These are phyloP conservation scores for Casuarina glauca DNA, from an alignment of 306 rosid genomes.

Conservation along the genomic window DNA sequence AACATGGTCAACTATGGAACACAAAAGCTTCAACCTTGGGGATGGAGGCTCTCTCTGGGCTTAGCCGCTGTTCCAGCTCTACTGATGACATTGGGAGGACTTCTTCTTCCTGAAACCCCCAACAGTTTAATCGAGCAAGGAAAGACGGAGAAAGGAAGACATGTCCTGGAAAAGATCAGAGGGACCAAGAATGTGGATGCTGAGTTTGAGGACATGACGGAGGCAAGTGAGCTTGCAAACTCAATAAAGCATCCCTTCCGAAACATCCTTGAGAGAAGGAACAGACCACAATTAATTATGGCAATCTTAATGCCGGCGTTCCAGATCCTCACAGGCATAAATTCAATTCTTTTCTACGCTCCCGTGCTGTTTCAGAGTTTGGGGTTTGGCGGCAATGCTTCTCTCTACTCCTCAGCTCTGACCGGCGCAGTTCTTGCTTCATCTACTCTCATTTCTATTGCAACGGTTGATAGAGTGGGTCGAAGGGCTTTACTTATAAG, in stretches of 20 bases:
- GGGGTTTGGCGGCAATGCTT: constrained; percentile 78
- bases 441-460: constrained; percentile 79
- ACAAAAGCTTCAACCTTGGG: constrained; percentile 74
- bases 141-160: constrained; percentile 54
- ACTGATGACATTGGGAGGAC: constrained; percentile 77
- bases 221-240: constrained; percentile 73
- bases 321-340: constrained; percentile 89
- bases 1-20: constrained; percentile 92
- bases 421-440: constrained; percentile 85
- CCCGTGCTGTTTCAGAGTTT: constrained; percentile 83
- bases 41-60: constrained; percentile 91
- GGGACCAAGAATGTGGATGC: constrained; percentile 75
- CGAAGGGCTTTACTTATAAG: constrained; percentile 71
- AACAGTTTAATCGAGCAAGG: constrained; percentile 84
- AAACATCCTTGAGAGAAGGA: constrained; percentile 61
- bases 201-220: constrained; percentile 79
- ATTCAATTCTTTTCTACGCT: constrained; percentile 86
- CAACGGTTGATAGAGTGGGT: constrained; percentile 75
- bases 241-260: constrained; percentile 67
- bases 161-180: constrained; percentile 61
- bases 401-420: constrained; percentile 83
- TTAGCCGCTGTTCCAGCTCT: constrained; percentile 75
- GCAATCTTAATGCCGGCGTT: constrained; percentile 82
- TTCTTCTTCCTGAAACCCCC: constrained; percentile 87
- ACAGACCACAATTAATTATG: constrained; percentile 84